Evolutionary conservation across 1,284 basidiomycete genomes (phyloP), one percentile per base, ranked within the genome.

Genomic region (Naganishia sp.): DNA sequence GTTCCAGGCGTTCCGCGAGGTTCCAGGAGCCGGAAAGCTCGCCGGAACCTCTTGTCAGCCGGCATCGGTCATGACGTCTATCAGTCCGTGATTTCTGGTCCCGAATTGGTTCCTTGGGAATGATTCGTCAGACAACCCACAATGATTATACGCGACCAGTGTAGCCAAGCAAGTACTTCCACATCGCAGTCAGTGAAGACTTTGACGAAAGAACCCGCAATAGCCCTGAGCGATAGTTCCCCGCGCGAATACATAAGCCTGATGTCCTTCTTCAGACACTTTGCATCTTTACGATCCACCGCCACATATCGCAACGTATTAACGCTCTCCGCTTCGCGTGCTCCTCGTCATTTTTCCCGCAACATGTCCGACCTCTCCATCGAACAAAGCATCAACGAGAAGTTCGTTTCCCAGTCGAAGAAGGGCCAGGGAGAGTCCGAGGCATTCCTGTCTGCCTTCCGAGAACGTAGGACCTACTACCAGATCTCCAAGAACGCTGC

Each of bases 381-480:
- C 35, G 58, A 61, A 39, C 47, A 61, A 35, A 50, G 46, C 21
- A 61, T 61, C 32, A 50, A 61, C 32, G 39, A 49, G 2, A 61
- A 61, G 47, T 61, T 61, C 35, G 55, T 23, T 25, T 28, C 58
- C 13, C 58, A 61, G 47, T 25, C 58, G 3, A 61, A 61, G 47
- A 51, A 51, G 58, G 58, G 58, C 3, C 47, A 50, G 21, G 58
- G 58, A 25, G 58, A 61, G 39, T 63, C 66, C 45, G 49, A 67
- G 25, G 54, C 66, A 28, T 67, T 67, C 61, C 41, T 67, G 52
- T 45, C 62, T 21, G 61, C 51, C 39, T 39, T 67, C 53, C 57
- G 46, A 41, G 55, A 72, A 47, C 80, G 82, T 52, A 78, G 82
- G 46, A 73, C 77, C n/a, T 75, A 78, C 74, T 83, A 83, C 73